These are phyloP conservation scores for Aspergillus campestris DNA, from an alignment of 495 filamentous ascomycete genomes.

Conservation along the genomic window DNA sequence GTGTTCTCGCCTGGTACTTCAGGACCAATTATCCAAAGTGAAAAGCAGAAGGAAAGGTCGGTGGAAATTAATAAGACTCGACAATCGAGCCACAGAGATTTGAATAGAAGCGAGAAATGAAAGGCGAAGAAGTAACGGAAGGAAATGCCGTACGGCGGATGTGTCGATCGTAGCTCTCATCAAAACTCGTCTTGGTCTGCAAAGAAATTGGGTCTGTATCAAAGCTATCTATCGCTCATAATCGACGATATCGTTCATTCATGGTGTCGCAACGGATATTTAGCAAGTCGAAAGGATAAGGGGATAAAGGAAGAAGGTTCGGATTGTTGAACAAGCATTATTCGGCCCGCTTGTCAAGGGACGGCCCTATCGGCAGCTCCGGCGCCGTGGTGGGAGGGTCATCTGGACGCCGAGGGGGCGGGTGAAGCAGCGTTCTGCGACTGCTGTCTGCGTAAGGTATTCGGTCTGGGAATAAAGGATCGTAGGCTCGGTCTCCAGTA, in stretches of 20 bases:
- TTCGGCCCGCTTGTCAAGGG: conserved; percentile 14
- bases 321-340: conserved; percentile 1
- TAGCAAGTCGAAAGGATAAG: conserved; percentile 2
- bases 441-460: conserved; percentile 22
- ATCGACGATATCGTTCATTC: conserved; percentile 14
- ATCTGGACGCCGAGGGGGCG: conserved; percentile 6
- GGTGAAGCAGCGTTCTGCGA: conserved; percentile 15
- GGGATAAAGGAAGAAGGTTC: too few species aligned
- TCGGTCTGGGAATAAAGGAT: conserved; percentile 17
- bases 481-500: conserved; percentile 9
- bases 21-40: neutral
- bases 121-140: neutral
- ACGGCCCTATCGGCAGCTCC: conserved; percentile 6
- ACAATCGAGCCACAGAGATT: neutral
- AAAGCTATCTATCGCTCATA: conserved; percentile 14
- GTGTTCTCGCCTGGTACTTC: neutral
- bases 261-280: conserved; percentile 8
- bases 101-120: neutral
- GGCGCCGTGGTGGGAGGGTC: conserved; percentile 5
- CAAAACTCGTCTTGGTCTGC: conserved; percentile 6
- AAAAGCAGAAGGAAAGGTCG: neutral
- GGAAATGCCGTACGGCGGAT: neutral
- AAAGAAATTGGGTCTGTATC: conserved; percentile 4
- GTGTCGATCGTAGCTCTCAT: conserved; percentile 6
- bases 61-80: neutral